Percentiles rank a stretch among this genome's conserved stretches.
These are phyloP conservation scores for Penicillium digitatum DNA, from an alignment of 2,329 filamentous ascomycete genomes.

Conservation along the genomic window DNA sequence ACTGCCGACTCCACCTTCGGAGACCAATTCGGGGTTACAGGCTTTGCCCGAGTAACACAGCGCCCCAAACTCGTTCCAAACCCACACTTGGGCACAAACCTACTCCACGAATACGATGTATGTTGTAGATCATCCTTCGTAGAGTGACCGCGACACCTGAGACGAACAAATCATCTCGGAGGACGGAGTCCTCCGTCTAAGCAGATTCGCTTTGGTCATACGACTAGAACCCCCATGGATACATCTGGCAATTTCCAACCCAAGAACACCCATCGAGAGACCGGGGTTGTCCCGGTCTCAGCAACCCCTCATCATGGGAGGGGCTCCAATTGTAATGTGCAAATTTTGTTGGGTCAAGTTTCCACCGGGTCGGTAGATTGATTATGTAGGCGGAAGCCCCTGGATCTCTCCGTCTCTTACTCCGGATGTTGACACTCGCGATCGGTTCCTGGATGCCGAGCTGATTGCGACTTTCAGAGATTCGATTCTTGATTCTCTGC, in stretches of 20 bases:
- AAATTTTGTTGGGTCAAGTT: not conserved
- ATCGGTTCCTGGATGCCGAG: not conserved
- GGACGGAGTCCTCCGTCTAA: no score
- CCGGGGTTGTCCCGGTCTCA: not conserved
- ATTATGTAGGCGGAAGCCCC: not conserved
- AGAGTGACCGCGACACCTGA: not conserved
- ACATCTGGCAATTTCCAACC: not conserved
- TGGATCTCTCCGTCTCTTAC: not conserved
- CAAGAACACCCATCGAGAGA: not conserved
- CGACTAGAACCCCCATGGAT: no score
- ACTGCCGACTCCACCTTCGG: not conserved
- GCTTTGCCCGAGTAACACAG: no score
- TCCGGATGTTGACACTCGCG: slow-evolving; percentile 2
- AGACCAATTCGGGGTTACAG: not conserved
- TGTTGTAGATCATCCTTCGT: no score
- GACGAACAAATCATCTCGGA: no score
- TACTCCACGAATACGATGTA: not conserved
- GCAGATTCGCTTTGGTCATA: not conserved
- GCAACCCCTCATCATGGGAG: not conserved
- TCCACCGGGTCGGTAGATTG: not conserved
- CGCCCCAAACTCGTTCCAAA: not conserved
- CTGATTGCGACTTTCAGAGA: not conserved
- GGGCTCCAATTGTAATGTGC: not conserved
- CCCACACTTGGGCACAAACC: not conserved
- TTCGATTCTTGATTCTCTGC: not conserved